Conservation (phyloP, 805 yeast genomes). For the Spathaspora sp. region DNA sequence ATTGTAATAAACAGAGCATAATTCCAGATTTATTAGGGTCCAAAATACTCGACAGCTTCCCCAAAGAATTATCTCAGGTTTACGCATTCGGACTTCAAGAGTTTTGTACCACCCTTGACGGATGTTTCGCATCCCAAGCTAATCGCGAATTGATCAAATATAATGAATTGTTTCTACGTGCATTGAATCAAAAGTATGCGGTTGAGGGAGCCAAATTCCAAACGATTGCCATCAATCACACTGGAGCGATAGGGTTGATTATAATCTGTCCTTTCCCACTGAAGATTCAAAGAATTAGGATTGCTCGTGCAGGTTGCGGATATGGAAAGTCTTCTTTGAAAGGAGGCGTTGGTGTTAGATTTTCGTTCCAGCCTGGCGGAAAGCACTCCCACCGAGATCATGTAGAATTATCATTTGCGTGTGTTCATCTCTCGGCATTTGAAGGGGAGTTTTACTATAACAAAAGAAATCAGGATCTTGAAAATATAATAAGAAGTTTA, state of each 20-base stretch:
- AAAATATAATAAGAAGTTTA: slow-evolving; percentile 47
- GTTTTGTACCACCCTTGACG: slow-evolving; percentile 52
- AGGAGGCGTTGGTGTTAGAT: slow-evolving; percentile 66
- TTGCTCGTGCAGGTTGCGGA: slow-evolving; percentile 51
- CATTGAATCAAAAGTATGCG: slow-evolving; percentile 32
- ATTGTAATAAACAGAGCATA: slow-evolving; percentile 50
- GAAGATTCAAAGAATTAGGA: slow-evolving; percentile 22
- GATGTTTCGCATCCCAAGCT: slow-evolving; percentile 40
- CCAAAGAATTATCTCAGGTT: slow-evolving; percentile 38
- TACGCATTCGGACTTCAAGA: slow-evolving; percentile 69
- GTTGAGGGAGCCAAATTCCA: slow-evolving; percentile 30
- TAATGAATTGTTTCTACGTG: slow-evolving; percentile 28
- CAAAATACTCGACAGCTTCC: slow-evolving; percentile 22
- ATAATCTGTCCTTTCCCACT: slow-evolving; percentile 43
- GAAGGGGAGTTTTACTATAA: slow-evolving; percentile 54
- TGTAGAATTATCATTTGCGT: slow-evolving; percentile 56
- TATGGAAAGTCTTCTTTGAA: slow-evolving; percentile 59
- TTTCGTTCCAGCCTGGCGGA: slow-evolving; percentile 27
- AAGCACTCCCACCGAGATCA: slow-evolving; percentile 11
- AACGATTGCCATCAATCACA: slow-evolving; percentile 39
- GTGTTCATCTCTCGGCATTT: slow-evolving; percentile 73
- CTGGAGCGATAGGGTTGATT: slow-evolving; percentile 59
- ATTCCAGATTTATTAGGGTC: slow-evolving; percentile 26
- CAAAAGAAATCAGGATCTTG: slow-evolving; percentile 52
- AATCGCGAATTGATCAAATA: slow-evolving; percentile 32